Evolutionary conservation across 2,329 filamentous ascomycete genomes (phyloP).

Genomic region (Emmonsia crescens): DNA sequence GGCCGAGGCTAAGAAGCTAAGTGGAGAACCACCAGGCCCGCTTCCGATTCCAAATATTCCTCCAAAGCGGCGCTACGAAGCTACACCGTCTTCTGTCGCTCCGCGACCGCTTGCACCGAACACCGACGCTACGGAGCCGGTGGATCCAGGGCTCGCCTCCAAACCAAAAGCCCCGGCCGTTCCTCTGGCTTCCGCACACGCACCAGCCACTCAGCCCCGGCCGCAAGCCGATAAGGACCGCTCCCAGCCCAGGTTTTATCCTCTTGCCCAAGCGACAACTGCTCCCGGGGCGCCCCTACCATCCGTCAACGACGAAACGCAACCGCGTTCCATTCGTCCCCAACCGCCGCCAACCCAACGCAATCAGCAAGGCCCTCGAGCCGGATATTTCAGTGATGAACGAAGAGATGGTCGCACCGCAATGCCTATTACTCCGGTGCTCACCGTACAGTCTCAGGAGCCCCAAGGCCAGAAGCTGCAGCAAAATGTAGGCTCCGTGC

Average conservation of each 20-base stretch:
- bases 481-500: not conserved
- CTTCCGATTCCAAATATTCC: slow-evolving; percentile 34
- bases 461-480: slow-evolving; percentile 5
- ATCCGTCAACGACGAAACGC: slow-evolving; percentile 25
- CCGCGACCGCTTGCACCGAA: slow-evolving; percentile 34
- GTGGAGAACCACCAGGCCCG: slow-evolving; percentile 34
- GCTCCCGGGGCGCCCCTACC: slow-evolving; percentile 18
- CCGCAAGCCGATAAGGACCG: slow-evolving; percentile 29
- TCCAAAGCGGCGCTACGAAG: slow-evolving; percentile 40
- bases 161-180: slow-evolving; percentile 22
- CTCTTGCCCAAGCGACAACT: slow-evolving; percentile 30
- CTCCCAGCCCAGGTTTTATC: slow-evolving; percentile 24
- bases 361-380: slow-evolving; percentile 29
- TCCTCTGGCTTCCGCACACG: slow-evolving; percentile 21
- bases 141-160: slow-evolving; percentile 21
- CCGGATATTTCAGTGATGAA: slow-evolving; percentile 37
- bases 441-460: slow-evolving; percentile 6
- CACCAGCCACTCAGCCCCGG: slow-evolving; percentile 21
- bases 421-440: slow-evolving; percentile 3
- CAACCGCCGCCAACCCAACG: slow-evolving; percentile 23
- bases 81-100: slow-evolving; percentile 31
- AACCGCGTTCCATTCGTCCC: slow-evolving; percentile 21
- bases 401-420: slow-evolving; percentile 21
- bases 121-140: slow-evolving; percentile 27
- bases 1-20: slow-evolving; percentile 35